These are phyloP conservation scores for Garcia nutans DNA, from an alignment of 345 rosid genomes.

Conservation along the genomic window DNA sequence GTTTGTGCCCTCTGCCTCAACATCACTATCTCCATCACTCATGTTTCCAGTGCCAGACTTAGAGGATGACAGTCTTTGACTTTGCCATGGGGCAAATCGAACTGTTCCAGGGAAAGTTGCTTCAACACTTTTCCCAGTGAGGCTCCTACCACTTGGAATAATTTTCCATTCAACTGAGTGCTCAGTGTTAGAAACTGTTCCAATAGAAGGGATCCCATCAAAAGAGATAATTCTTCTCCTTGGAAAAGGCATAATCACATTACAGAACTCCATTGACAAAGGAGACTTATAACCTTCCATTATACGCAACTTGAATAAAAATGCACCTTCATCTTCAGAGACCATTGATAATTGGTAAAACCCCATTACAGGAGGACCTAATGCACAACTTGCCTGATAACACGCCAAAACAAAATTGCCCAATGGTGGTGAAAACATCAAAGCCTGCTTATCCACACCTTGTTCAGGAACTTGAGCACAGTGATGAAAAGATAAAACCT, in stretches of 20 bases:
- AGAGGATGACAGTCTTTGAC: constrained; percentile 39
- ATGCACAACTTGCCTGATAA: constrained; percentile 70
- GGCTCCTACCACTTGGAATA: constrained; percentile 66
- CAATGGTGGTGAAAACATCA: constrained; percentile 82
- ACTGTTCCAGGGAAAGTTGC: constrained; percentile 92
- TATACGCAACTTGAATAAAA: constrained; percentile 72
- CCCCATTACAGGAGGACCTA: constrained; percentile 86
- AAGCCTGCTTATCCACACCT: constrained; percentile 69
- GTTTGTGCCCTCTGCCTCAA: constrained; percentile 54
- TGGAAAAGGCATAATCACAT: constrained; percentile 88
- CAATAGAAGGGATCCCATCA: constrained; percentile 88
- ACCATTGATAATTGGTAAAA: constrained; percentile 98
- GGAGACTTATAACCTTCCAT: constrained; percentile 92
- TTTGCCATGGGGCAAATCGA: constrained; percentile 79
- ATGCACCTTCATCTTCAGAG: constrained; percentile 95
- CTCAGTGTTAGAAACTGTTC: constrained; percentile 73
- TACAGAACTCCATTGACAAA: constrained; percentile 82
- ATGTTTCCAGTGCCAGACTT: constrained; percentile 34
- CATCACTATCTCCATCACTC: constrained; percentile 77
- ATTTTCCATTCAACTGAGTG: constrained; percentile 92
- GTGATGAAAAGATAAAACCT: constrained; percentile 82
- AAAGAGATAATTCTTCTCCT: constrained; percentile 70
- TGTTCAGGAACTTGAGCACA: constrained; percentile 90
- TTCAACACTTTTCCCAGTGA: constrained; percentile 73
- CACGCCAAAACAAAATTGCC: constrained; percentile 84